Conservation (phyloP, 192 early-diverging fungal species). For the Helicostylum pulchrum region DNA sequence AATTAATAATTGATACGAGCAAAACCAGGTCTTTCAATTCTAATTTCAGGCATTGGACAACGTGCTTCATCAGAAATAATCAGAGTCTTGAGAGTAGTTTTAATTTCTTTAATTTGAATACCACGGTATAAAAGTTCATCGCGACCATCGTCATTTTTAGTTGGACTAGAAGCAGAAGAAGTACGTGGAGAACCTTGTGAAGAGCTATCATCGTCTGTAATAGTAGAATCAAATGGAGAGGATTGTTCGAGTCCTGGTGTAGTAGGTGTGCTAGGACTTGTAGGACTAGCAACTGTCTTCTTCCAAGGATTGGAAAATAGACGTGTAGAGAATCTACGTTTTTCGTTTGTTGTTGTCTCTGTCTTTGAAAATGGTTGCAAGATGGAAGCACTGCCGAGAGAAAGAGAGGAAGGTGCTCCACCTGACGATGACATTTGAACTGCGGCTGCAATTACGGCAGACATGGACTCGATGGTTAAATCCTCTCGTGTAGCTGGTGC, state of each 20-base stretch:
- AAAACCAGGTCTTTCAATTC: conserved; percentile 35
- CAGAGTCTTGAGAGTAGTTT: conserved; percentile 39
- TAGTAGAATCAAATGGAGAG: not conserved
- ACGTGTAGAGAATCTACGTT: conserved; percentile 8
- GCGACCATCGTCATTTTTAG: conserved; percentile 25
- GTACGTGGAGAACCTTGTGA: not conserved
- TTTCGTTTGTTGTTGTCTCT: not conserved
- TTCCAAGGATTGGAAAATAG: conserved; percentile 18
- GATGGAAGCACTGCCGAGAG: conserved; percentile 35
- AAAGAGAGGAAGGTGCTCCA: conserved; percentile 27
- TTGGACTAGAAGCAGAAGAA: conserved; percentile 5
- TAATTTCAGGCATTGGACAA: conserved; percentile 29
- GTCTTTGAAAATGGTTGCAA: not conserved
- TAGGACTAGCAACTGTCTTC: not conserved
- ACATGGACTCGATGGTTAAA: conserved; percentile 36
- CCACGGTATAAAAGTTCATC: conserved; percentile 36
- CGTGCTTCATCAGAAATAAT: conserved; percentile 32
- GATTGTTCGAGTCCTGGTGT: not conserved
- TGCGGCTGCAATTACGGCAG: conserved; percentile 37
- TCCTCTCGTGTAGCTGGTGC: conserved; percentile 2
- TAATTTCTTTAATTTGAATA: conserved; percentile 42
- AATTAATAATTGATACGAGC: conserved; percentile 32
- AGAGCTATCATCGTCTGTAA: not conserved
- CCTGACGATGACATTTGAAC: conserved; percentile 29
- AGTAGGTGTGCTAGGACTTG: not conserved